A percentile compares a stretch with the other conserved stretches of the same genome.
Conservation (phyloP, 495 filamentous ascomycete species). For the Xylaria castorea region DNA sequence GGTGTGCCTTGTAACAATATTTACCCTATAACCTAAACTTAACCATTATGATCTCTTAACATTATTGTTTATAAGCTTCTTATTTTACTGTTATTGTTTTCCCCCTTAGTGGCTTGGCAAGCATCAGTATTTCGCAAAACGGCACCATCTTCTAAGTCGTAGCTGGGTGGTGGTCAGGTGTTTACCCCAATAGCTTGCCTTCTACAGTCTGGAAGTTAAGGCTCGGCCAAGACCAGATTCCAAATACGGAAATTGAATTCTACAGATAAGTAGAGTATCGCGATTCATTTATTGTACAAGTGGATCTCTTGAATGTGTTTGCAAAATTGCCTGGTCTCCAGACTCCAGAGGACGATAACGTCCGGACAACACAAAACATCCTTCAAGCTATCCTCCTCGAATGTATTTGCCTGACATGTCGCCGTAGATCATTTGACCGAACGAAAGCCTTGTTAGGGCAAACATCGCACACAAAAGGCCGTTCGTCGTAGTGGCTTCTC, state of each 20-base stretch:
- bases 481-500: slow-evolving; percentile 56
- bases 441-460: slow-evolving; percentile 44
- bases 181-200: background rate
- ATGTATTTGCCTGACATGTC: slow-evolving; percentile 25
- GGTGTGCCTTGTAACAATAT: no score
- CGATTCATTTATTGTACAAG: background rate
- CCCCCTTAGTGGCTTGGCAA: no score
- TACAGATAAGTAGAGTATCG: background rate
- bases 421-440: slow-evolving; percentile 52
- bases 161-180: background rate
- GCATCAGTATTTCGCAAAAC: no score
- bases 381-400: background rate
- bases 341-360: background rate
- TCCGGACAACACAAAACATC: background rate
- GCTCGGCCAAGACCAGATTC: background rate
- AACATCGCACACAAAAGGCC: slow-evolving; percentile 52
- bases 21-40: no score
- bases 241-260: background rate
- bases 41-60: no score
- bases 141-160: no score
- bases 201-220: background rate
- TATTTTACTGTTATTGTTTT: no score
- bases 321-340: background rate
- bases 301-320: background rate
- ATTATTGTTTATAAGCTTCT: no score